Percentiles rank a stretch among this genome's conserved stretches.
Conservation (phyloP, 225 moss, liverwort and hornwort species). For the Ulota crispa region DNA sequence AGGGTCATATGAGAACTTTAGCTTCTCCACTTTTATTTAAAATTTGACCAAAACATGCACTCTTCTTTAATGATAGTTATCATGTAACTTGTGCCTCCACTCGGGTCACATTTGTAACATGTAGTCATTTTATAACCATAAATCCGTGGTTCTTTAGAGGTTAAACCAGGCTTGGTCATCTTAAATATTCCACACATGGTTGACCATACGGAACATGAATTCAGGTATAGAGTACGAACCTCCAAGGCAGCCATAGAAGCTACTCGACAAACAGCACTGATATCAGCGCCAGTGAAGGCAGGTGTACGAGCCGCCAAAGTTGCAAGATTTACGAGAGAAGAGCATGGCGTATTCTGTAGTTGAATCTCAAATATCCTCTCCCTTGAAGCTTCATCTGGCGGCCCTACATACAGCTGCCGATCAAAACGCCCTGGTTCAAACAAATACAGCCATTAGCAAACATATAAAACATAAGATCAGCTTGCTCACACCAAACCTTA, state of each 20-base stretch:
- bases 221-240: conserved; percentile 38
- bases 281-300: conserved; percentile 86
- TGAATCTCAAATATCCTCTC: conserved; percentile 89
- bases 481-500: not conserved
- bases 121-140: not conserved
- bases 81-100: not conserved
- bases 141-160: not conserved
- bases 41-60: not conserved
- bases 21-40: not conserved
- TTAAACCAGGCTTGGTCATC: not conserved
- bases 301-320: conserved; percentile 63
- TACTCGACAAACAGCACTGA: conserved; percentile 81
- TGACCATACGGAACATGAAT: not conserved
- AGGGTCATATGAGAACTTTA: not conserved
- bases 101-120: not conserved
- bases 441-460: conserved; percentile 19
- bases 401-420: conserved; percentile 84
- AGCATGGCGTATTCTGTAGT: conserved; percentile 67
- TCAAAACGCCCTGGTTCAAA: conserved; percentile 83
- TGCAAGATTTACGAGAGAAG: conserved; percentile 54
- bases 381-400: conserved; percentile 76
- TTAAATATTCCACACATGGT: not conserved
- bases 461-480: not conserved
- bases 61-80: not conserved
- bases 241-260: conserved; percentile 85